Evolutionary conservation across 75 land plant genomes (phyloP).

Genomic region (Sequoia sempervirens): DNA sequence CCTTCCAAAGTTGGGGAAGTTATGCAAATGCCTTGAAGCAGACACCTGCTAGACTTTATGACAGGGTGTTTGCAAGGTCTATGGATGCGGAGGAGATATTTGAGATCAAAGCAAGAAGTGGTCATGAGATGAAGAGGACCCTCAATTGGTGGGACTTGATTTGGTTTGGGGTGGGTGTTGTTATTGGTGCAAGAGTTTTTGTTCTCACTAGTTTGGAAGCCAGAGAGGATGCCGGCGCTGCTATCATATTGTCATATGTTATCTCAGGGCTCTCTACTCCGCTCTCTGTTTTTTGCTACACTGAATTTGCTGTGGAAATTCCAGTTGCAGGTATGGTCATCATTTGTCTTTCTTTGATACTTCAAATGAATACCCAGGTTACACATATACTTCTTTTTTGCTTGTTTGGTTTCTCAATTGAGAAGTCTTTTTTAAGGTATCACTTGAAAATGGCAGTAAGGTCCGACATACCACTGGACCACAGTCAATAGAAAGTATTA

Average conservation of each 20-base stretch:
- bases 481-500: neutral
- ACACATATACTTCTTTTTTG: neutral
- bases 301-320: conserved; percentile 86
- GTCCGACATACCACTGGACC: neutral
- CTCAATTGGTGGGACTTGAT: conserved; percentile 88
- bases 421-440: neutral
- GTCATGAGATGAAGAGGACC: conserved; percentile 58
- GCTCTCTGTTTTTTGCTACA: conserved; percentile 89
- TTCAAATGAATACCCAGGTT: neutral
- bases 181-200: conserved; percentile 86
- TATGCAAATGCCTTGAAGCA: conserved; percentile 47
- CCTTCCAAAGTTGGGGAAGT: conserved; percentile 63
- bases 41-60: conserved; percentile 33
- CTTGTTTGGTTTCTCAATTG: neutral
- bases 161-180: conserved; percentile 84
- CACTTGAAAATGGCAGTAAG: neutral
- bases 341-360: neutral
- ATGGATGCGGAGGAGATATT: conserved; percentile 36
- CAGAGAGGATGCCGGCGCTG: conserved; percentile 49
- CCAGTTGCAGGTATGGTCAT: conserved; percentile 66
- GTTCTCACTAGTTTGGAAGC: conserved; percentile 79
- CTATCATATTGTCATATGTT: conserved; percentile 58
- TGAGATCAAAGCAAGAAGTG: conserved; percentile 48
- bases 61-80: conserved; percentile 53
- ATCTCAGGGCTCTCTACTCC: conserved; percentile 76